Evolutionary conservation across 148 eudicot genomes (phyloP), one percentile per base, ranked within the genome.

Genomic region (Silene conica): DNA sequence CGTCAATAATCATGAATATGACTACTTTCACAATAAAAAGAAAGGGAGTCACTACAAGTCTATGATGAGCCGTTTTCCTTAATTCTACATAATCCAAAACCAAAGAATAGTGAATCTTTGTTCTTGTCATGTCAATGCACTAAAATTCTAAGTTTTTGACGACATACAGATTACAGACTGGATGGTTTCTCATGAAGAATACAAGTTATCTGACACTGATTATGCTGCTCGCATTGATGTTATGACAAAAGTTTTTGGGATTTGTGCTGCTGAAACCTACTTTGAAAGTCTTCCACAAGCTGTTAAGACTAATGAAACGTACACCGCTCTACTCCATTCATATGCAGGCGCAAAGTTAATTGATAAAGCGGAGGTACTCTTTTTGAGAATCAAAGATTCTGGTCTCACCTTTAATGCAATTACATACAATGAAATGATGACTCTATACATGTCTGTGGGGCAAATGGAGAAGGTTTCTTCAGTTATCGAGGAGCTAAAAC

Each of bases 341-440:
- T 95, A 87, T 78, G 99, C 97, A 22, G 76, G 82, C 8, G 85
- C 81, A 64, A 95, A 85, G 73, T 84, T 83, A 22, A 78, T 82
- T 34, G 90, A 85, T 59, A 84, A 84, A 79, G 97, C 99, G 0
- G 99, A 90, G 81, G 84, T 77, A 9, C 96, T 95, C 63, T 90
- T 87, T 79, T 80, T 77, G 70, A 84, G 87, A 68, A 91, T 91
- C 48, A 87, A 84, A 76, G 85, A 76, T 80, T 83, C 85, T 76
- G 84, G 84, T 61, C 75, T 92, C 55, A 72, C 90, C 70, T 82
- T 90, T 55, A 80, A 56, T 78, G 97, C 94, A 43, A 79, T 95
- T 77, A 92, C 94, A 15, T 95, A 87, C 85, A 95, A 95, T 31
- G 99, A 95, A 79, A 84, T 95, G 78, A 95, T 92, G 97, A 95